phyloP scores from a whole-genome alignment of 106 monocot species.

The Posidonia australis region DNA sequence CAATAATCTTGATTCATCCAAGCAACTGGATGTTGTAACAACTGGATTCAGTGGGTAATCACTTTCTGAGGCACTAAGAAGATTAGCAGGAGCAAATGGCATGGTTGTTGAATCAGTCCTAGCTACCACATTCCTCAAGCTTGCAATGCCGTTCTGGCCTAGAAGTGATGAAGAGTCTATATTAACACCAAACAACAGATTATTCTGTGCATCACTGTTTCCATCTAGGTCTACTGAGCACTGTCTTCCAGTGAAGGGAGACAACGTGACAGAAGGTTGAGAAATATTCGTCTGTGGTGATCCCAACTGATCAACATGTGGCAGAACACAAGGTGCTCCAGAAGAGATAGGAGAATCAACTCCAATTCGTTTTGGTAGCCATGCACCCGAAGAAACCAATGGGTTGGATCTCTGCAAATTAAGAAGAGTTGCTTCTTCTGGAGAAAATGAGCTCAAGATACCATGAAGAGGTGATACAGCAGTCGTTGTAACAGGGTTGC shows the following conservation, averaged over 20 bases:
- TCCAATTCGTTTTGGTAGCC: conserved; percentile 56
- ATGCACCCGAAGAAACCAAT: conserved; percentile 22
- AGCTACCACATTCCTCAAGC: conserved; percentile 31
- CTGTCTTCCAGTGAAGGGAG: conserved; percentile 50
- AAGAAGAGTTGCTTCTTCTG: conserved; percentile 53
- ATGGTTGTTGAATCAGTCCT: conserved; percentile 33
- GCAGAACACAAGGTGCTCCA: conserved; percentile 24
- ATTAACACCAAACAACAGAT: conserved; percentile 62
- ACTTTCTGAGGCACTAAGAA: conserved; percentile 26
- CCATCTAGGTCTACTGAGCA: conserved; percentile 44
- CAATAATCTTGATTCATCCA: conserved; percentile 35
- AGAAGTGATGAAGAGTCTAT: conserved; percentile 42
- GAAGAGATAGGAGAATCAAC: conserved; percentile 38
- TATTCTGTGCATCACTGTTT: conserved; percentile 39
- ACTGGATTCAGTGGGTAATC: conserved; percentile 47
- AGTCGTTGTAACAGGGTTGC: conserved; percentile 25
- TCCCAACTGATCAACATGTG: conserved; percentile 22
- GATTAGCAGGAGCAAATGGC: conserved; percentile 36
- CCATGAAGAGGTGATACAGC: conserved; percentile 37
- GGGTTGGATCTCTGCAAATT: conserved; percentile 33
- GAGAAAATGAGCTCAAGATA: conserved; percentile 46
- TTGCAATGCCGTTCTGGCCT: conserved; percentile 37
- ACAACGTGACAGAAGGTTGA: conserved; percentile 25
- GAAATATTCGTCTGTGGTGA: conserved; percentile 24
- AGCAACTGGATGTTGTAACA: conserved; percentile 31